Evolutionary conservation across 1,139 yeast genomes (phyloP).

Genomic region (Suhomyces guaymorum): DNA sequence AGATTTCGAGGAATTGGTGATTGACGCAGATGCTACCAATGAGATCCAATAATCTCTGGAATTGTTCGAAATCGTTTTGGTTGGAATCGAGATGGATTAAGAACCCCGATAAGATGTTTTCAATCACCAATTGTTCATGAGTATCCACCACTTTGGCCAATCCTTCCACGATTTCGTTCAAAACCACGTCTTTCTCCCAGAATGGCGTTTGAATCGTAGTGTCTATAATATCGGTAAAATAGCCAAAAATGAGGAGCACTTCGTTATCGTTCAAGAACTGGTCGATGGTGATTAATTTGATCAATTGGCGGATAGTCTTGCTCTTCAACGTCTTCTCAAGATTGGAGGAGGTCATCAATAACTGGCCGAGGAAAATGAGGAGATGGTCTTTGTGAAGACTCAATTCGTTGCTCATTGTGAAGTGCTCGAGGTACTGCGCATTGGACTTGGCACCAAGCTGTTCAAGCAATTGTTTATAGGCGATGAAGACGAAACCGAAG

Average conservation of each 20-base stretch:
- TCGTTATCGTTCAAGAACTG: constrained; percentile 56
- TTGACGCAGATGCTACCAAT: constrained; percentile 48
- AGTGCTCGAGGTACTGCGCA: constrained; percentile 15
- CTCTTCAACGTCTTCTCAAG: constrained; percentile 69
- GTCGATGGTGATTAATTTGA: constrained; percentile 50
- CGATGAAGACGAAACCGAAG: constrained; percentile 52
- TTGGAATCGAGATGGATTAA: constrained; percentile 41
- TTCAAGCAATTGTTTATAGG: constrained; percentile 28
- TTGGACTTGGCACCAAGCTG: constrained; percentile 14
- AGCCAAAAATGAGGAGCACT: constrained; percentile 60
- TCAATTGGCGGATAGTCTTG: constrained; percentile 64
- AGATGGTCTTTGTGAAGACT: constrained; percentile 61
- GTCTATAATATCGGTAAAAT: constrained; percentile 59
- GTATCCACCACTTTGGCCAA: constrained; percentile 48
- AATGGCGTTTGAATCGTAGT: constrained; percentile 34
- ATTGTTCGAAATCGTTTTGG: constrained; percentile 27
- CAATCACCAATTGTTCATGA: constrained; percentile 44
- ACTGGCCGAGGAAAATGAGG: constrained; percentile 62
- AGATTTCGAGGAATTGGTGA: constrained; percentile 49
- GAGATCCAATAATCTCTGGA: constrained; percentile 41
- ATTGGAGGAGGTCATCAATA: constrained; percentile 65
- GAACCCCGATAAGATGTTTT: constrained; percentile 61
- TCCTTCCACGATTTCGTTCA: constrained; percentile 47
- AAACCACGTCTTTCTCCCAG: constrained; percentile 35
- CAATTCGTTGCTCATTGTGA: constrained; percentile 27